phyloP scores from a whole-genome alignment of 2,329 filamentous ascomycete genomes.

The Fusarium keratoplasticum region DNA sequence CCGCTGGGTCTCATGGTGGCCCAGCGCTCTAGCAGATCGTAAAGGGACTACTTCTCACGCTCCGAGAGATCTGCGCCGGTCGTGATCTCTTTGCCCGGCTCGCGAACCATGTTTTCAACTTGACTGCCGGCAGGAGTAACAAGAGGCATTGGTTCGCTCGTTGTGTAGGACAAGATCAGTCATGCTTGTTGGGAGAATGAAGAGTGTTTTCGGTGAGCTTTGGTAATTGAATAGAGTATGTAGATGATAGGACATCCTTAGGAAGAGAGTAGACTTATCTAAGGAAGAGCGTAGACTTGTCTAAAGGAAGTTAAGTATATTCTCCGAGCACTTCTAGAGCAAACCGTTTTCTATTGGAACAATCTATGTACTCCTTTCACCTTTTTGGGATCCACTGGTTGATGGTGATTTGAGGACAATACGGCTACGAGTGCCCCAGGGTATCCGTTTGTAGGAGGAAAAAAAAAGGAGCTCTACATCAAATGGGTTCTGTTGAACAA shows the following conservation, averaged over 20 bases:
- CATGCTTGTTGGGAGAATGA: background rate
- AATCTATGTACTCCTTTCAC: background rate
- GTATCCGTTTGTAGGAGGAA: background rate
- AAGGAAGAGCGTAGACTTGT: background rate
- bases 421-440: background rate
- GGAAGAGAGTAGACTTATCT: background rate
- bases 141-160: background rate
- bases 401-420: background rate
- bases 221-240: background rate
- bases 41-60: background rate
- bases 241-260: background rate
- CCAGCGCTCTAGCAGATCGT: background rate
- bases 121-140: background rate
- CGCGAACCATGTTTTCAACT: background rate
- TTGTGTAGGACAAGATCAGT: background rate
- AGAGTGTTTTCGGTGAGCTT: background rate
- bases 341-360: background rate
- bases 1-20: background rate
- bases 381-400: background rate
- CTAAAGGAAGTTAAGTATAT: background rate
- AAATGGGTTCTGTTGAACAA: background rate
- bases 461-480: too few relatives aligned
- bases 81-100: background rate
- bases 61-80: background rate
- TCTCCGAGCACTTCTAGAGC: too few relatives aligned